These are phyloP conservation scores for Oropetium thomaeum DNA, from an alignment of 176 grass and related monocot genomes.

Conservation along the genomic window DNA sequence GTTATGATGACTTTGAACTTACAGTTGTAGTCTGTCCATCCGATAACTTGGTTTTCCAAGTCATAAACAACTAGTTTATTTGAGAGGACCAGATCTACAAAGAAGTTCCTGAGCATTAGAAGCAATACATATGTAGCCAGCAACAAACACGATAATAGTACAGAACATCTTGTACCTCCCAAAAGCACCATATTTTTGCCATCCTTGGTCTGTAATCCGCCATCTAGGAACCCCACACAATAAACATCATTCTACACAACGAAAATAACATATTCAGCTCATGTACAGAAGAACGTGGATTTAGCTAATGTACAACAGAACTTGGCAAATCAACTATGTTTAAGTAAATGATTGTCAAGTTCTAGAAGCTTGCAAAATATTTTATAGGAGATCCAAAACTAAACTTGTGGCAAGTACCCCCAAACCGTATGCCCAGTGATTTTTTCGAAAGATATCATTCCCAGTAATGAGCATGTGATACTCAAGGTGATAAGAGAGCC, in stretches of 20 bases:
- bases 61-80: constrained; percentile 94
- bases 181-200: constrained; percentile 94
- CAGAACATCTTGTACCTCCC: constrained; percentile 55
- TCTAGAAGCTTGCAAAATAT: background rate
- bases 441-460: no score
- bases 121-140: background rate
- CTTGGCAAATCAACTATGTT: background rate
- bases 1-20: constrained; percentile 18
- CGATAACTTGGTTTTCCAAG: constrained; percentile 91
- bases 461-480: background rate
- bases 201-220: constrained; percentile 80
- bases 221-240: constrained; percentile 87
- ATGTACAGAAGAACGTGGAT: background rate
- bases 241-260: constrained; percentile 47
- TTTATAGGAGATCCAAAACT: background rate
- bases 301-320: background rate
- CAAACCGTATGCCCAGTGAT: background rate
- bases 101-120: constrained; percentile 16
- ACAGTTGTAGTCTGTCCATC: constrained; percentile 96
- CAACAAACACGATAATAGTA: constrained; percentile 18
- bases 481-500: background rate
- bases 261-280: background rate
- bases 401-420: background rate
- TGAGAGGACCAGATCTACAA: constrained; percentile 85
- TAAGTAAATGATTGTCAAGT: constrained; percentile 10